A percentile compares a stretch with the other conserved stretches of the same genome.
Evolutionary conservation across 1,139 yeast species (phyloP).

Genomic region (Arxiozyma telluris): DNA sequence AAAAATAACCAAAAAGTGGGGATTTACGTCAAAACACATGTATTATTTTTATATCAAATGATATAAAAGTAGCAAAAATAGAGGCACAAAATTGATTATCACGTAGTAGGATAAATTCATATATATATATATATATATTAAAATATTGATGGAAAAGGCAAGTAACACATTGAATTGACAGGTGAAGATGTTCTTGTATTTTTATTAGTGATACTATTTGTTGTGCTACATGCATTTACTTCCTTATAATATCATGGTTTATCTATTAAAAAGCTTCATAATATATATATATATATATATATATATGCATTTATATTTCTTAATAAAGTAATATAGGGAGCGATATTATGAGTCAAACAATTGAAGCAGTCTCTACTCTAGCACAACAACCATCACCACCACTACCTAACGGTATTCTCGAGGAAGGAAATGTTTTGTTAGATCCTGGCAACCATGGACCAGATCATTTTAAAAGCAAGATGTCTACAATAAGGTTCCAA

Average conservation of each 20-base stretch:
- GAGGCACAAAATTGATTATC: background rate
- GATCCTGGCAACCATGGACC: conserved; percentile 71
- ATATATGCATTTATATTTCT: no score
- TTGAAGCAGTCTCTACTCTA: background rate
- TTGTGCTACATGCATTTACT: background rate
- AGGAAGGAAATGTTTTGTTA: conserved; percentile 7
- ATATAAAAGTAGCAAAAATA: no score
- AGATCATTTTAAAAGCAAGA: conserved; percentile 52
- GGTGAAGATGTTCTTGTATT: no score
- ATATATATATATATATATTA: no score
- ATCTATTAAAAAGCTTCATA: background rate
- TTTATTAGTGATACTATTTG: no score
- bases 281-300: no score
- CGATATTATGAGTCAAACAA: background rate
- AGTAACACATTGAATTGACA: background rate
- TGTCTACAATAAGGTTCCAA: conserved; percentile 52
- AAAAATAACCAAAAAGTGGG: background rate
- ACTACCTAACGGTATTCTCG: background rate
- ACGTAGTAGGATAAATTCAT: background rate
- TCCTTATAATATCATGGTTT: background rate
- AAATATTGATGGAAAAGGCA: background rate
- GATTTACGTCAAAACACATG: background rate
- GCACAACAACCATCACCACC: background rate
- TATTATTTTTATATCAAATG: no score
- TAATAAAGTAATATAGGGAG: background rate